Conservation (phyloP, 306 rosid genomes). For the Cucurbita moschata region DNA sequence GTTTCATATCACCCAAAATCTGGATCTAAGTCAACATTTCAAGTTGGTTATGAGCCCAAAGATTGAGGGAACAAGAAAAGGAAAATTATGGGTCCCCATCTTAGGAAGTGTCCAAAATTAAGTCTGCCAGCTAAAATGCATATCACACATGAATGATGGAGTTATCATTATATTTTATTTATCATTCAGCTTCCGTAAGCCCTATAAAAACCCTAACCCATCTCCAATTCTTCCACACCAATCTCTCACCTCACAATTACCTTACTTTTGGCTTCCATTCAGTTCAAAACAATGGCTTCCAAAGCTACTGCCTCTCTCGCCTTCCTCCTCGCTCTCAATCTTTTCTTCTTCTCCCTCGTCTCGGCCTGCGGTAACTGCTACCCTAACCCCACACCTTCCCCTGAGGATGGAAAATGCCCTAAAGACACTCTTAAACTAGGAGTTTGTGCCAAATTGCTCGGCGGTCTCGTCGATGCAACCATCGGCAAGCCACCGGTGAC, state of each 20-base stretch:
- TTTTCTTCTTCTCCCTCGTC: not conserved
- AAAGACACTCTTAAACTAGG: slow-evolving; percentile 44
- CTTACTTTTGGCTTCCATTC: not conserved
- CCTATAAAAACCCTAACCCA: not conserved
- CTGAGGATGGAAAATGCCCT: slow-evolving; percentile 24
- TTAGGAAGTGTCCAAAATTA: not conserved
- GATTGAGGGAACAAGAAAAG: not conserved
- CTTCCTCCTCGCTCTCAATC: not conserved
- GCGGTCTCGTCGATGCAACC: slow-evolving; percentile 22
- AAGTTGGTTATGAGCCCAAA: not conserved
- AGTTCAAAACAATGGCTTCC: not conserved
- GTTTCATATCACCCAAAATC: not conserved
- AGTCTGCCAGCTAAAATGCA: too few species aligned
- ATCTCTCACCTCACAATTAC: not conserved
- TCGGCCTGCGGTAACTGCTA: not conserved
- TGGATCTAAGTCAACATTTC: not conserved
- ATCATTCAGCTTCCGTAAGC: not conserved
- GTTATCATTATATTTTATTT: not conserved
- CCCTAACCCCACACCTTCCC: not conserved
- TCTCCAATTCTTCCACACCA: not conserved
- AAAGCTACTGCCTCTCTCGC: not conserved
- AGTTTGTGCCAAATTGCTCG: slow-evolving; percentile 41
- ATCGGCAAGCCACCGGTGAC: slow-evolving; percentile 35
- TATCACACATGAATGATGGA: not conserved
- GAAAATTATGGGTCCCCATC: not conserved